Evolutionary conservation across 441 rosid genomes (phyloP).

Genomic region (Omphalea diandra): DNA sequence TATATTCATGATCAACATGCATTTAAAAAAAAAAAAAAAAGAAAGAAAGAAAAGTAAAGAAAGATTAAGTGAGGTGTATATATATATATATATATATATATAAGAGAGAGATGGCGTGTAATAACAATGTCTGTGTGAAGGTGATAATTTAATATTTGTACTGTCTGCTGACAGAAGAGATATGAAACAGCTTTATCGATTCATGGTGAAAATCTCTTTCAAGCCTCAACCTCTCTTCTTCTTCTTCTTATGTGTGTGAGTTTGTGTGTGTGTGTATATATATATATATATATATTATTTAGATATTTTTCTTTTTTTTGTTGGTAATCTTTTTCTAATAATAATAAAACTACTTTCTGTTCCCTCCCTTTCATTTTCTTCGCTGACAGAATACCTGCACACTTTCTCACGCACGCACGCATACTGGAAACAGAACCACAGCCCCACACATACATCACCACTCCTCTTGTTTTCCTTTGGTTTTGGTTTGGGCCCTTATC

Average conservation of each 20-base stretch:
- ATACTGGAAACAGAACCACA: slow-evolving; percentile 47
- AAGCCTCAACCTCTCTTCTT: background rate
- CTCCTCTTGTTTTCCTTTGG: too few relatives aligned
- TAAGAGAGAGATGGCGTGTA: slow-evolving; percentile 60
- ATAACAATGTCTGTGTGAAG: slow-evolving; percentile 37
- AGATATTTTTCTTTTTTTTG: background rate
- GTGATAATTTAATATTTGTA: slow-evolving; percentile 65
- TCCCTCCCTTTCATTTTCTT: slow-evolving; percentile 48
- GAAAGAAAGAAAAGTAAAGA: too few relatives aligned
- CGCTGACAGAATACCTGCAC: slow-evolving; percentile 86
- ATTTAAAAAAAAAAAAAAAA: too few relatives aligned
- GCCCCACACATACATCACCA: slow-evolving; percentile 27
- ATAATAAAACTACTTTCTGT: slow-evolving; percentile 37
- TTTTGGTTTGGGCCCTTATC: slow-evolving; percentile 19
- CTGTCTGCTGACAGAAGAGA: slow-evolving; percentile 73
- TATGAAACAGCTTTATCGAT: slow-evolving; percentile 77
- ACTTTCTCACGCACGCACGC: slow-evolving; percentile 89
- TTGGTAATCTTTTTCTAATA: background rate
- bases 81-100: too few relatives aligned
- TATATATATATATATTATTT: too few relatives aligned
- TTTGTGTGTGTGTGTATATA: too few relatives aligned
- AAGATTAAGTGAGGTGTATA: too few relatives aligned
- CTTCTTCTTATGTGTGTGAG: too few relatives aligned
- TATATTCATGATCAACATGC: too few relatives aligned
- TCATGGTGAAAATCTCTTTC: slow-evolving; percentile 29